Conservation (phyloP, 2,329 filamentous ascomycete species). For the Beauveria scarabaeidicola region DNA sequence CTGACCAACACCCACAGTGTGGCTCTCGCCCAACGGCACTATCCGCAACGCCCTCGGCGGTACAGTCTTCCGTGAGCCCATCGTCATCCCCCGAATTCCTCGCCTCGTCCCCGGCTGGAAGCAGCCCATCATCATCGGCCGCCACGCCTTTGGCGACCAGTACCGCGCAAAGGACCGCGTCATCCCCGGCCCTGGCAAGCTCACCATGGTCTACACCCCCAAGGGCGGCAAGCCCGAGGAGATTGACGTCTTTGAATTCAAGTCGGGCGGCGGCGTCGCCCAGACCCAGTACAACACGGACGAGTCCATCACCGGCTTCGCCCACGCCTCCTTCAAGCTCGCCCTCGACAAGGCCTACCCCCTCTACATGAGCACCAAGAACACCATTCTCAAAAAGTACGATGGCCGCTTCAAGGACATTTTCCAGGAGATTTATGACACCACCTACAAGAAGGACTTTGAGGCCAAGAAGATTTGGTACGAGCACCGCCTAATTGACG, state of each 20-base stretch:
- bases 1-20: constrained; percentile 53
- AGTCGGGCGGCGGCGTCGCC: constrained; percentile 75
- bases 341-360: constrained; percentile 79
- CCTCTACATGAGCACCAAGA: constrained; percentile 99
- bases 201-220: constrained; percentile 93
- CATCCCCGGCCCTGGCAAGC: constrained; percentile 71
- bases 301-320: constrained; percentile 90
- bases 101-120: constrained; percentile 95
- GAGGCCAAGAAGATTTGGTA: constrained; percentile 96
- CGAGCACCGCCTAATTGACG: constrained; percentile 97
- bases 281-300: constrained; percentile 98
- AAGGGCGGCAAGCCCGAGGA: constrained; percentile 71
- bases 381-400: constrained; percentile 98
- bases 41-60: constrained; percentile 71
- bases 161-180: constrained; percentile 94
- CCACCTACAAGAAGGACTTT: constrained; percentile 77
- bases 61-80: constrained; percentile 98
- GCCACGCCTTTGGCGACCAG: constrained; percentile 97
- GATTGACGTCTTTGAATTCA: constrained; percentile 87
- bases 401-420: constrained; percentile 99
- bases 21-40: constrained; percentile 94
- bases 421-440: constrained; percentile 94
- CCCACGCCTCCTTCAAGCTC: constrained; percentile 94
- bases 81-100: constrained; percentile 88
- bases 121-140: constrained; percentile 97